Base-by-base conservation (phyloP, 169 alveolate species). In the Theileria parva region DNA sequence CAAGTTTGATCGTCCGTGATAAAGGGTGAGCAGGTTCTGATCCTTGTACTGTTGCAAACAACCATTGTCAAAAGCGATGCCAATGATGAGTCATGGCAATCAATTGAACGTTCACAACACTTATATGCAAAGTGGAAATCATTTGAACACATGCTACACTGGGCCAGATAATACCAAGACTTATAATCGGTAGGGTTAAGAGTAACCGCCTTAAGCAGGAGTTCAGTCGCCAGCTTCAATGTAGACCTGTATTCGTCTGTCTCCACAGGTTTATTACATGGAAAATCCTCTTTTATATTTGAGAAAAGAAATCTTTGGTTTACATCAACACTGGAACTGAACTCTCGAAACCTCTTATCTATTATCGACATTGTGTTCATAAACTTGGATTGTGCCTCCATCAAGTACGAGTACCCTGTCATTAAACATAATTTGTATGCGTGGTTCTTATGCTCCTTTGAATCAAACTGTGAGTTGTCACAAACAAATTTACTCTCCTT, bases 121-220 rank as follows among this genome's bases (percentile, higher is more conserved):
- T 19, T 32, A 77, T 80, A 71, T 19, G 88, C 83, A 21, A 80
- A 80, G 48, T 80, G 65, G 44, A 48, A 60, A 8, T 80, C 88
- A 39, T 80, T 77, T 9, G 70, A 69, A 17, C 32, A 39, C 55
- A 80, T 28, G 32, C 74, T 74, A 59, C 88, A 80, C 55, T 80
- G 88, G 34, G 88, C 81, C 78, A 80, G 70, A 51, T 80, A 80
- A 34, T 70, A 30, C 88, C 88, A 80, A 6, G 84, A 81, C 84
- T 73, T 80, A 71, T 50, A 27, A 64, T 68, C 57, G 28, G 37
- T 44, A 25, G 88, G 88, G 68, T 80, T 81, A 1, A 80, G 30
- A 0, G 79, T 64, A 25, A 80, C 70, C 27, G 88, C 39, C 28
- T 71, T 21, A 53, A 80, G 37, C 27, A 80, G 32, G 19, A 23